Evolutionary conservation across 192 early-diverging fungal genomes (phyloP), one percentile per base, ranked within the genome.

Genomic region (Backusella macrospora): DNA sequence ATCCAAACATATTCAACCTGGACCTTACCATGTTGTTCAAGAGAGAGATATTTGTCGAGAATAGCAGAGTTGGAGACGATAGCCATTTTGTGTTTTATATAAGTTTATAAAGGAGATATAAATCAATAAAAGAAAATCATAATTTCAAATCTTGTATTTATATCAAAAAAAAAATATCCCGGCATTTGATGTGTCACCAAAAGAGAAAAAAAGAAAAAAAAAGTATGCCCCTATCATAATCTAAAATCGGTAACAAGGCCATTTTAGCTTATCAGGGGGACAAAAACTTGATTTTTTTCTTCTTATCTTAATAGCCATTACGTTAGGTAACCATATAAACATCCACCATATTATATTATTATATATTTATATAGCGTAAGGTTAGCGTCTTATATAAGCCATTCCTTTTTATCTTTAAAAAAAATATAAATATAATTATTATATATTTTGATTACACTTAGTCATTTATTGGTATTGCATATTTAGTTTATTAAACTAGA

Each of bases 1-100:
- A 87, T 87, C 86, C 86, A 87, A 45, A 87, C 77, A 52, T 87
- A 87, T 70, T 83, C 86, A 29, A 87, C 86, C 70, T 81, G 79
- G 38, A 87, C 71, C 47, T 77, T 67, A 15, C 73, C 86, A 26
- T 73, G 76, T 80, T 87, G 86, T 55, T 83, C 78, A 21, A 87
- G 84, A 12, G 75, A 45, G 52, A 87, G 70, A 70, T 87, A 87
- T 59, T 87, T 87, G 4, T 46, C n/a, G n/a, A 87, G 81, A 59
- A 80, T 83, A 70, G 83, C 21, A 63, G 81, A 52, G 76, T 77
- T 77, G 34, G 80, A 78, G 13, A 69, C 34, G 66, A 73, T 59
- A 68, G 71, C 70, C 75, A 76, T 76, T 37, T n/a, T 76, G n/a
- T n/a, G n/a, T n/a, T 26, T 16, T 46, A 23, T 15, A 6, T 6